A percentile compares a stretch with the other conserved stretches of the same genome.
Conservation (phyloP, 305 asterid species). For the Lippia alba region DNA sequence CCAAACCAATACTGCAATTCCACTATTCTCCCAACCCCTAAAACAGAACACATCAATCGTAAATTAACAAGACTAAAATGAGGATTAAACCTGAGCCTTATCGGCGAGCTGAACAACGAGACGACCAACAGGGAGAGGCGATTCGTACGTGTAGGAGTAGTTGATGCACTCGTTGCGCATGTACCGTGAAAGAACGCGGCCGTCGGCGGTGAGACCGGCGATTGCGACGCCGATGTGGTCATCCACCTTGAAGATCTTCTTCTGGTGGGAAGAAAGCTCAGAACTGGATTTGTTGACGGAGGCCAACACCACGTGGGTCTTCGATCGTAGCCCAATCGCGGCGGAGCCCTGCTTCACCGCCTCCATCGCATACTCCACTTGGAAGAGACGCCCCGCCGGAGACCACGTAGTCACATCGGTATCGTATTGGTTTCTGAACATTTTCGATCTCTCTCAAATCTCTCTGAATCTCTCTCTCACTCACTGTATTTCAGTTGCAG, state of each 20-base stretch:
- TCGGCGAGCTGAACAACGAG: constrained; percentile 88
- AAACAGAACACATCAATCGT: not conserved
- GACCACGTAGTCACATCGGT: constrained; percentile 93
- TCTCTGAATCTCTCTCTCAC: not conserved
- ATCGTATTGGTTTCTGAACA: constrained; percentile 87
- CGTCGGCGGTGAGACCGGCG: constrained; percentile 87
- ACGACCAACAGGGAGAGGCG: constrained; percentile 75
- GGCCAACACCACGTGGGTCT: constrained; percentile 78
- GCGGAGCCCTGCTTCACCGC: constrained; percentile 94
- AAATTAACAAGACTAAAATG: not conserved
- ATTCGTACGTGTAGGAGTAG: constrained; percentile 68
- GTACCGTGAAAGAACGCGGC: constrained; percentile 79
- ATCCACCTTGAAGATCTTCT: constrained; percentile 90
- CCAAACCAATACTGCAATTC: not conserved
- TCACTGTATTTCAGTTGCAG: not conserved
- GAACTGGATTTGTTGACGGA: constrained; percentile 75
- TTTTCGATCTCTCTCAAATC: constrained; percentile 8
- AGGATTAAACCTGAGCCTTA: constrained; percentile 70
- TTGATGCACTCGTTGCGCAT: constrained; percentile 85
- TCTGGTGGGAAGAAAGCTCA: constrained; percentile 85
- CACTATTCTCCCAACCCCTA: constrained; percentile 1
- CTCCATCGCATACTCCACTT: constrained; percentile 91
- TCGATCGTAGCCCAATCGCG: constrained; percentile 88
- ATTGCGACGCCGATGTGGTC: constrained; percentile 88
- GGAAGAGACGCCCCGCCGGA: constrained; percentile 85